Percentiles rank a stretch among this genome's conserved stretches.
Evolutionary conservation across 345 rosid genomes (phyloP).

Genomic region (Populus simonii): DNA sequence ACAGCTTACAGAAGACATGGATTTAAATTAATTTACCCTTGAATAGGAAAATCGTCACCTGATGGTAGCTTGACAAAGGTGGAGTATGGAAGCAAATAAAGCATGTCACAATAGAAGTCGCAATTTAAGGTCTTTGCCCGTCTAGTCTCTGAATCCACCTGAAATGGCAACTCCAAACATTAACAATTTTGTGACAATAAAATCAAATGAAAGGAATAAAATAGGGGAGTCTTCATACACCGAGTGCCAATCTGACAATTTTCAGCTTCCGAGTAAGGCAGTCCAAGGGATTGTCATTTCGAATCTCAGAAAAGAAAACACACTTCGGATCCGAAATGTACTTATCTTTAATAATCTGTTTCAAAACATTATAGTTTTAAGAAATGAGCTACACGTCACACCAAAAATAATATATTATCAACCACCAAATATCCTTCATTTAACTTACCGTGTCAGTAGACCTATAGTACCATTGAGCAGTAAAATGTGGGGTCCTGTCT

Average conservation of each 20-base stretch:
- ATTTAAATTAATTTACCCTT: too few relatives aligned
- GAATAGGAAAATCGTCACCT: slow-evolving; percentile 21
- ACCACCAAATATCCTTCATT: not conserved
- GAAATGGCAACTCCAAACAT: slow-evolving; percentile 8
- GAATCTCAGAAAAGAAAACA: slow-evolving; percentile 57
- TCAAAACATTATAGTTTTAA: not conserved
- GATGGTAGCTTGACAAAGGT: slow-evolving; percentile 42
- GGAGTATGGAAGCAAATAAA: slow-evolving; percentile 49
- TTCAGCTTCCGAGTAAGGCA: slow-evolving; percentile 46
- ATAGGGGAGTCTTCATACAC: slow-evolving; percentile 29
- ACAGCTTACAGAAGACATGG: not conserved
- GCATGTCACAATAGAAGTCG: slow-evolving; percentile 62
- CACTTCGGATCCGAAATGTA: slow-evolving; percentile 37
- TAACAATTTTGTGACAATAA: not conserved
- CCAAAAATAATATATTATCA: too few relatives aligned
- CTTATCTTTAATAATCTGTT: slow-evolving; percentile 44
- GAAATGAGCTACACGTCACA: not conserved
- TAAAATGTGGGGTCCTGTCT: slow-evolving; percentile 42
- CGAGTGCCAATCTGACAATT: slow-evolving; percentile 41
- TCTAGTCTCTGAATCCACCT: slow-evolving; percentile 44
- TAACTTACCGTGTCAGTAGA: slow-evolving; percentile 66
- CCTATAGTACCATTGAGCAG: slow-evolving; percentile 78
- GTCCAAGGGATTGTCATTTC: slow-evolving; percentile 49
- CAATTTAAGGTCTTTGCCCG: slow-evolving; percentile 20
- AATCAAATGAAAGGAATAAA: not conserved